Percentiles rank a stretch among this genome's conserved stretches.
Evolutionary conservation across 176 grass and related monocot genomes (phyloP).

Genomic region (Leersia perrieri): DNA sequence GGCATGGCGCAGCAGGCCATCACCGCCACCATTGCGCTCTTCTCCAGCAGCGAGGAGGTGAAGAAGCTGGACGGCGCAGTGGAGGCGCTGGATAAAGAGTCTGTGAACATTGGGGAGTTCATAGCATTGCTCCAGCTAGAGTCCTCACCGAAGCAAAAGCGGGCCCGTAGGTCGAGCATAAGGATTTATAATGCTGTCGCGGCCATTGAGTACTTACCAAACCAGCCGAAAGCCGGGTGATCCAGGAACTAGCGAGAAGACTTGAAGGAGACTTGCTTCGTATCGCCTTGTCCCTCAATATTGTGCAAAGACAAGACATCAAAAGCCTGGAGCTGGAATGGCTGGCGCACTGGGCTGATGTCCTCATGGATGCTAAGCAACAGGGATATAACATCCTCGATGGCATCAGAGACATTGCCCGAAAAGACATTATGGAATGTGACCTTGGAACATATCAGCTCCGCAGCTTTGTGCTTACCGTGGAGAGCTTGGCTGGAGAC

Average conservation of each 20-base stretch:
- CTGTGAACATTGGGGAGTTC: background rate
- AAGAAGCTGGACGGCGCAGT: background rate
- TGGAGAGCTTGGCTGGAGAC: background rate
- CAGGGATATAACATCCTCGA: background rate
- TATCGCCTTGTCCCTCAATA: background rate
- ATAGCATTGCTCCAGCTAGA: constrained; percentile 8
- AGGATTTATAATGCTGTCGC: too few relatives aligned
- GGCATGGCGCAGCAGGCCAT: background rate
- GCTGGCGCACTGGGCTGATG: background rate
- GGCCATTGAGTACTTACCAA: background rate
- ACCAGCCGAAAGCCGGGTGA: too few relatives aligned
- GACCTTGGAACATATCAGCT: background rate
- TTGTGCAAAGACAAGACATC: background rate
- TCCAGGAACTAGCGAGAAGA: background rate
- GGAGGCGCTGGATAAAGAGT: constrained; percentile 9
- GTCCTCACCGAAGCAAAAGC: background rate
- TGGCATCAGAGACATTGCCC: background rate
- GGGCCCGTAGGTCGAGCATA: too few relatives aligned
- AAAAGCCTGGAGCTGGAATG: background rate
- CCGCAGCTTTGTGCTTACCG: background rate
- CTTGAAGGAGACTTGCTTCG: background rate
- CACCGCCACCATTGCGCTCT: background rate
- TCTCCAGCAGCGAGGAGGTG: background rate
- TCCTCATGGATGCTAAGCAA: background rate
- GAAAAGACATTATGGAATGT: background rate